Evolutionary conservation across 352 stramenopile species (phyloP), one percentile per base, ranked within the genome.

Genomic region (Pythium inflatum): DNA sequence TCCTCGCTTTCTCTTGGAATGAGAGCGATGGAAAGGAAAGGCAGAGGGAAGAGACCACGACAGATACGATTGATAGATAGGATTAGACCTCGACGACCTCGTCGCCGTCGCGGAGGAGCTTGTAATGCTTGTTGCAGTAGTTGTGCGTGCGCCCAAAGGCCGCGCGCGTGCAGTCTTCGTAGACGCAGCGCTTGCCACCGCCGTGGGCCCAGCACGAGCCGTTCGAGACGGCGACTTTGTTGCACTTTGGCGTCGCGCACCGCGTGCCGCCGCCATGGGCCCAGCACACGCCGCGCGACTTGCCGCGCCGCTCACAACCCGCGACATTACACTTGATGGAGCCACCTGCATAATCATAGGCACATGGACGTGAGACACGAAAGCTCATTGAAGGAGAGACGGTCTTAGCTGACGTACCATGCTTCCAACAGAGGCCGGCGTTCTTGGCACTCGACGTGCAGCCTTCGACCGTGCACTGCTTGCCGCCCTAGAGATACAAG

Each of bases 161-260:
- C 13, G 80, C 78, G 51, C 81, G 81, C 61, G 81, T 78, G 70
- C 80, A 88, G 40, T 71, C 78, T 0, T 80, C 65, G 18, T 80
- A 48, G 5, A 79, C 58, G 48, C 80, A 88, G 36, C 80, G 78
- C 67, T 88, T 88, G 62, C 79, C 86, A 80, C 87, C 87, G 61
- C 87, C 87, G 55, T 94, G 87, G 31, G 85, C 85, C 87, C 87
- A 94, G 65, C 87, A 94, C 48, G 91, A 73, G 36, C 85, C 87
- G 41, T 92, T 82, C n/a, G 83, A 91, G 22, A 94, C 81, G 41
- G 87, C 87, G 2, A 83, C 92, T 65, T 93, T 94, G 48, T 70
- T 70, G 68, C 86, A 94, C 80, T 41, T 74, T 86, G 70, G 84
- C 92, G 70, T 89, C 90, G n/a, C 77, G 75, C 18, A 78, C 80